phyloP scores from a whole-genome alignment of 495 filamentous ascomycete species.

The Saxophila tyrrhenica region DNA sequence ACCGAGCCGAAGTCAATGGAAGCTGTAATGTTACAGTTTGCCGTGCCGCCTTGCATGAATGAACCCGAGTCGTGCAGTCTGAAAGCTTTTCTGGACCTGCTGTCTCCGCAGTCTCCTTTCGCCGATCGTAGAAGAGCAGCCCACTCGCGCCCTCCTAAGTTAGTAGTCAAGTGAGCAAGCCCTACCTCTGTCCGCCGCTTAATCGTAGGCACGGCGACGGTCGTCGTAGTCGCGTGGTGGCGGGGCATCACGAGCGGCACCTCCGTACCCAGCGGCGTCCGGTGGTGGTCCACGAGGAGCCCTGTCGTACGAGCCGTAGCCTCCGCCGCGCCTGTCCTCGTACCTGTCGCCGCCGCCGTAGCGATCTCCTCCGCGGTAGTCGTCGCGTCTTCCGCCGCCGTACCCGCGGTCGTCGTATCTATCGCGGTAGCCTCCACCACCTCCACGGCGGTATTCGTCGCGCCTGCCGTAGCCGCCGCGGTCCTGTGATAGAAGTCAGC shows the following conservation, averaged over 20 bases:
- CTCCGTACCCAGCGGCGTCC: constrained; percentile 7
- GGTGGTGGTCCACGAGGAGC: constrained; percentile 9
- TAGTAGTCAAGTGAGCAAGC: constrained; percentile 14
- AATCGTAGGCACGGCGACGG: constrained; percentile 16
- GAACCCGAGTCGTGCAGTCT: background rate
- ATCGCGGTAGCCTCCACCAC: constrained; percentile 25
- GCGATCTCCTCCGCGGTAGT: constrained; percentile 36
- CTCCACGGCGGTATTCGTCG: constrained; percentile 23
- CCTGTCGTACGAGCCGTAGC: constrained; percentile 15
- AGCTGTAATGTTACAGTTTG: background rate
- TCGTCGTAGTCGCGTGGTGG: constrained; percentile 16
- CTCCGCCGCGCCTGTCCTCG: constrained; percentile 9
- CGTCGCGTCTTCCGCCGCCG: constrained; percentile 36
- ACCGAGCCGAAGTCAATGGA: background rate
- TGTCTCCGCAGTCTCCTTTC: background rate
- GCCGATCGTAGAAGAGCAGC: background rate
- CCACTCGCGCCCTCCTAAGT: constrained; percentile 9
- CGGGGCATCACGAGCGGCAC: constrained; percentile 10
- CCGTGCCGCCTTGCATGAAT: background rate
- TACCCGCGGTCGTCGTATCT: constrained; percentile 45
- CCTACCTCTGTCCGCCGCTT: constrained; percentile 8
- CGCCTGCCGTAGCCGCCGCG: constrained; percentile 23
- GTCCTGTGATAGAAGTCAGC: too few species aligned
- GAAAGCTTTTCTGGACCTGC: background rate
- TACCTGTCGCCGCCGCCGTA: constrained; percentile 14